Base-by-base conservation (phyloP, 2,329 filamentous ascomycete genomes). In the Claviceps sp. region DNA sequence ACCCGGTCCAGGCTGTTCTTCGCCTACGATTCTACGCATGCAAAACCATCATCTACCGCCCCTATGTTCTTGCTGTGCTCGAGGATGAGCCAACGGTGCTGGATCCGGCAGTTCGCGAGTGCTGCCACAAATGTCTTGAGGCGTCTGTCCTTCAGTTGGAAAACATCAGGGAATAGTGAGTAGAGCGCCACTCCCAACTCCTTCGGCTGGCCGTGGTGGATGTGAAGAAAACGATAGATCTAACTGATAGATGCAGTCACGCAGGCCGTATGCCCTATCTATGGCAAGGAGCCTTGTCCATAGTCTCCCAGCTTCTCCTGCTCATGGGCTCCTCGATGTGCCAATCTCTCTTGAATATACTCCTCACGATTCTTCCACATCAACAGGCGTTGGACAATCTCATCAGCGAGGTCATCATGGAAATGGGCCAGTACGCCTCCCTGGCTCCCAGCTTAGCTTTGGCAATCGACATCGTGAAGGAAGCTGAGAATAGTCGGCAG, bases 311-410 rank as follows among this genome's bases (percentile, higher is more conserved):
- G 66, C 85, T 85, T 2, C 72, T 93, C 16, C 73, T 93, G 44
- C 79, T 93, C 37, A 91, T 93, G 86, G 87, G 86, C 6, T 85
- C 86, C 16, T 88, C 84, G 16, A 86, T 91, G 81, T 89, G 83
- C 8, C 81, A 82, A 1, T 82, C 82, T 5, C 76, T 91, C 3
- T 81, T 79, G 24, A 76, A 72, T 48, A 81, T 90, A 42, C 72
- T 91, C 63, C 55, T 77, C 48, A 73, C 71, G 2, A 62, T 82
- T 24, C 73, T 81, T 4, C 72, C 77, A 34, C 73, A 76, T 56
- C 71, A 74, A 50, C 75, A 81, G 55, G 73, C 81, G 38, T 78
- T 90, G 59, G 85, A 90, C 65, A 75, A 79, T 53, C 88, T 91
- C 59, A 87, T 91, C 66, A 82, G 82, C 61, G 81, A 86, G 53